Conservation (phyloP, 2,329 filamentous ascomycete genomes). For the Scedosporium dehoogii region DNA sequence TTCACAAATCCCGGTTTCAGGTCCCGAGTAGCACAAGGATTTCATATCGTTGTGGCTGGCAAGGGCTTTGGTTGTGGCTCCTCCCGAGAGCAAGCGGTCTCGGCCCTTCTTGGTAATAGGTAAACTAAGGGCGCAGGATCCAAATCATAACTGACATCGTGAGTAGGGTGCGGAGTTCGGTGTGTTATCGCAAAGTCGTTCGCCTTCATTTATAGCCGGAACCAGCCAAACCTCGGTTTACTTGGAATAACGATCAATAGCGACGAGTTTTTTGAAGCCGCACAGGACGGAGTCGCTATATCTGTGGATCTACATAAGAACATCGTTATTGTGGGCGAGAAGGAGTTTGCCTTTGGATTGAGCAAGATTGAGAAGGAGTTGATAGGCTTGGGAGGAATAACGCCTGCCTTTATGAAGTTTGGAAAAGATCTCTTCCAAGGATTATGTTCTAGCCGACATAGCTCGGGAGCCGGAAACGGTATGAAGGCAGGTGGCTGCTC, state of each 20-base stretch:
- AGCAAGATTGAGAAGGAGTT: conserved; percentile 28
- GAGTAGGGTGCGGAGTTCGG: conserved; percentile 18
- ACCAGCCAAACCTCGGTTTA: conserved; percentile 33
- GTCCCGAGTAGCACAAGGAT: conserved; percentile 16
- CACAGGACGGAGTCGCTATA: neutral
- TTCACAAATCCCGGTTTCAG: neutral
- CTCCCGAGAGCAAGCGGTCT: conserved; percentile 32
- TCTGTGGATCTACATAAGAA: neutral
- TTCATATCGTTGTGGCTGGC: conserved; percentile 32
- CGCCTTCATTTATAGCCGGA: conserved; percentile 34
- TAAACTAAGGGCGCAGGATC: neutral
- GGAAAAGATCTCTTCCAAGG: conserved; percentile 22
- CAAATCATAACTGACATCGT: no score
- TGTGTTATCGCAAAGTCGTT: conserved; percentile 34
- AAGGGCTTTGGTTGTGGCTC: conserved; percentile 35
- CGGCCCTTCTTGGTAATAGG: conserved; percentile 25
- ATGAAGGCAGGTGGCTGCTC: neutral
- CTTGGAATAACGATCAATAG: conserved; percentile 32
- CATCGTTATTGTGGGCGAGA: conserved; percentile 11
- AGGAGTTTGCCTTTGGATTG: conserved; percentile 22
- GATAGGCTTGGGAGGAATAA: conserved; percentile 24
- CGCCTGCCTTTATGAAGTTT: conserved; percentile 27
- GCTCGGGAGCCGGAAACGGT: neutral
- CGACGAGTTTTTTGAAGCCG: conserved; percentile 9
- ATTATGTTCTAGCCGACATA: conserved; percentile 7